Base-by-base conservation (phyloP, 176 grass and related monocot species). In the Oryza officinalis region DNA sequence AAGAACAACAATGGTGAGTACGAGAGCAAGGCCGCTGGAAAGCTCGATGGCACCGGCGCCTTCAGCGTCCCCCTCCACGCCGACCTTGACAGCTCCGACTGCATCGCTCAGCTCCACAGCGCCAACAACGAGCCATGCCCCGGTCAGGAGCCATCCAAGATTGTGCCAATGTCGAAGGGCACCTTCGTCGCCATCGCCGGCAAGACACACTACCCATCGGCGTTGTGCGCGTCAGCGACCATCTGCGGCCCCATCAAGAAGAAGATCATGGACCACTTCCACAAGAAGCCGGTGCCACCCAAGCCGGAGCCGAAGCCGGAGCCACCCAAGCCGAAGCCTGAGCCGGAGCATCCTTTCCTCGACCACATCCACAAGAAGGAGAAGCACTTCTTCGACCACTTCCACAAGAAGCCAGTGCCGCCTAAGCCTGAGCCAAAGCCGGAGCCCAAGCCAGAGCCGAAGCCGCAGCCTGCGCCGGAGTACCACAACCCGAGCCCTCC, bases 51-150 rank as follows among this genome's bases (percentile, higher is more conserved):
- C 54, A 64, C 67, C 23, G 84, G 84, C 59, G 43, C 41, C 1
- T 86, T 86, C 59, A 49, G n/a, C 57, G 44, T 86, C 10, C 76
- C 76, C 8, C 28, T 86, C 8, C 26, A 12, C n/a, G 33, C 15
- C 11, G 76, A 80, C 28, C 76, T 86, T 7, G 59, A 73, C 6
- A 59, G 41, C 4, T 30, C 28, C 10, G 84, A 80, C 23, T 72
- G 84, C 76, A 9, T 61, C 49, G 83, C 74, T 6, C 83, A 85
- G 74, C 83, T 85, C 65, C 74, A 85, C 49, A 85, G 47, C 35
- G 10, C 65, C 4, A 10, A 18, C 0, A 32, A 26, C 33, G 26
- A 13, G 13, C 81, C 81, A 1, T 83, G 81, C 61, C 61, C 71
- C 1, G 71, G 83, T 1, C 83, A 85, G 35, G 74, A 85, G 33